Evolutionary conservation across 2,329 filamentous ascomycete genomes (phyloP).

Genomic region (Trichoderma citrinoviride): DNA sequence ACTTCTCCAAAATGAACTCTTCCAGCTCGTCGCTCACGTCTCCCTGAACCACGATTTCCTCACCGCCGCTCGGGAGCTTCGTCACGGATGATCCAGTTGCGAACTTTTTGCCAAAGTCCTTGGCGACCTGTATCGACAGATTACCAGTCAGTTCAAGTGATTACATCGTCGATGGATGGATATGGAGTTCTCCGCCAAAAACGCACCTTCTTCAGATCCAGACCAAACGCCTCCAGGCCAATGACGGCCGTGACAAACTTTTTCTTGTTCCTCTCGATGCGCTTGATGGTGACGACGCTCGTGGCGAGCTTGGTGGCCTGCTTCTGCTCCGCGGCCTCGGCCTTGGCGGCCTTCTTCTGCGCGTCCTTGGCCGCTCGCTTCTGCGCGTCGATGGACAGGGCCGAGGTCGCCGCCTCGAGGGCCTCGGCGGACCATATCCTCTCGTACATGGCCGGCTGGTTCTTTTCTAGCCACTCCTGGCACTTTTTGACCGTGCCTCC

Average conservation of each 20-base stretch:
- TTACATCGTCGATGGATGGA: not conserved
- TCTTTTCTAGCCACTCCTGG: slow-evolving; percentile 86
- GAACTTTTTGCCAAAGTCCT: slow-evolving; percentile 98
- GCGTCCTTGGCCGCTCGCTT: slow-evolving; percentile 95
- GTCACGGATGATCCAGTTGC: slow-evolving; percentile 92
- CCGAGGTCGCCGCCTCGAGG: slow-evolving; percentile 77
- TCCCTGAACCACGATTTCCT: slow-evolving; percentile 97
- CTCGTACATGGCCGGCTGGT: slow-evolving; percentile 70
- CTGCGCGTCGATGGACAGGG: slow-evolving; percentile 85
- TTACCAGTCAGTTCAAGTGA: not conserved
- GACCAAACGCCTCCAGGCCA: slow-evolving; percentile 83
- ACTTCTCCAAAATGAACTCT: slow-evolving; percentile 86
- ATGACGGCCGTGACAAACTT: slow-evolving; percentile 94
- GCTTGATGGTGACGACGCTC: slow-evolving; percentile 85
- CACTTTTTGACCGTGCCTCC: slow-evolving; percentile 96
- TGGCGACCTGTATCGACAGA: slow-evolving; percentile 58
- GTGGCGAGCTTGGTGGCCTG: slow-evolving; percentile 79
- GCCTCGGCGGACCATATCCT: slow-evolving; percentile 87
- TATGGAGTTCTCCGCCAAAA: not conserved
- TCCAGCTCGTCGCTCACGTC: slow-evolving; percentile 93
- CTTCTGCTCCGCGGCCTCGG: slow-evolving; percentile 79
- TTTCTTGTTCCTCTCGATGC: slow-evolving; percentile 96
- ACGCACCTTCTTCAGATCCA: slow-evolving; percentile 82
- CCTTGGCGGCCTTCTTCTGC: slow-evolving; percentile 94
- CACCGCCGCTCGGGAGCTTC: slow-evolving; percentile 78